Evolutionary conservation across 495 filamentous ascomycete genomes (phyloP).

Genomic region (Aspergillus panamensis): DNA sequence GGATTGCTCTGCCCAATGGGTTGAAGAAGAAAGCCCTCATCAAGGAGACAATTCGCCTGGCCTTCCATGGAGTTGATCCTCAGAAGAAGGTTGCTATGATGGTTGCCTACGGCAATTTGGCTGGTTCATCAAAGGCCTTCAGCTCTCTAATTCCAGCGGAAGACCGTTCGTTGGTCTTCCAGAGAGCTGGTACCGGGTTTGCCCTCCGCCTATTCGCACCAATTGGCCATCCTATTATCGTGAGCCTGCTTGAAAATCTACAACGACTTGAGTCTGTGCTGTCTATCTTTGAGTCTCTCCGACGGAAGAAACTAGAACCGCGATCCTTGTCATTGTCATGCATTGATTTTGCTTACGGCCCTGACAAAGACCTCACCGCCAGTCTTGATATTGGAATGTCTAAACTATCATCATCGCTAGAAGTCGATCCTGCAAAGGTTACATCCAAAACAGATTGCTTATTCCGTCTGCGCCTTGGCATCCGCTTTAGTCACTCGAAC

Average conservation of each 20-base stretch:
- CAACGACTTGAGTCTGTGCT: conserved; percentile 43
- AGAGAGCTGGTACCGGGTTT: conserved; percentile 34
- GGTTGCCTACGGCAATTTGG: conserved; percentile 38
- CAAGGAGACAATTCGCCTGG: conserved; percentile 37
- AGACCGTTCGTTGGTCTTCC: conserved; percentile 35
- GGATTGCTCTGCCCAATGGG: conserved; percentile 28
- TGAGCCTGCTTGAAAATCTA: conserved; percentile 36
- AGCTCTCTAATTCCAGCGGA: conserved; percentile 26
- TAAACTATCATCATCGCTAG: conserved; percentile 16
- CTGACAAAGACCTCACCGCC: conserved; percentile 28
- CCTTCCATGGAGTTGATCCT: conserved; percentile 42
- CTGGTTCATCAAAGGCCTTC: conserved; percentile 26
- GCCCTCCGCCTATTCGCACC: conserved; percentile 41
- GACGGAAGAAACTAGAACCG: conserved; percentile 33
- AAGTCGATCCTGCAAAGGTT: conserved; percentile 25
- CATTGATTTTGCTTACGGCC: conserved; percentile 39
- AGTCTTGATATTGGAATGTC: conserved; percentile 31
- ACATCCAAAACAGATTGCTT: conserved; percentile 26
- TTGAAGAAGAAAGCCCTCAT: conserved; percentile 31
- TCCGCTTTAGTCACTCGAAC: conserved; percentile 58
- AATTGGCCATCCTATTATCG: conserved; percentile 35
- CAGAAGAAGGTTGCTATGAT: conserved; percentile 33
- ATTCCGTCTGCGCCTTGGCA: conserved; percentile 31
- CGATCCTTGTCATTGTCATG: conserved; percentile 35
- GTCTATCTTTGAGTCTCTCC: conserved; percentile 39